A percentile compares a stretch with the other conserved stretches of the same genome.
These are phyloP conservation scores for Trichophyton rubrum DNA, from an alignment of 2,329 filamentous ascomycete species.

Conservation along the genomic window DNA sequence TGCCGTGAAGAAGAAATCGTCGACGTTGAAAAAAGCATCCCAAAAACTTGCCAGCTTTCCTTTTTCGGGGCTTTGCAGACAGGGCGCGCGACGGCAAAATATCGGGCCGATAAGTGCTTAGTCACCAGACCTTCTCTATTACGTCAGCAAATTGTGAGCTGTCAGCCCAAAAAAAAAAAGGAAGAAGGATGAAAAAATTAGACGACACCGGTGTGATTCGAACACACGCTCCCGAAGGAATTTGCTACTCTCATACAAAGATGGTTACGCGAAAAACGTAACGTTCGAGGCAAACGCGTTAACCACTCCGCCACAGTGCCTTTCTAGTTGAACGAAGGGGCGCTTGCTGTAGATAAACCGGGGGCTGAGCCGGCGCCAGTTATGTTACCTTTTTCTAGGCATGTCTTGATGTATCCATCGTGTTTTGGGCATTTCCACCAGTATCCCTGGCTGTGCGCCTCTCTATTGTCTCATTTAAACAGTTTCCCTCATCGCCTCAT, in stretches of 20 bases:
- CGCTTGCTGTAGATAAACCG: not conserved
- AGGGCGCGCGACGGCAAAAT: not conserved
- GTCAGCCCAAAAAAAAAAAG: not conserved
- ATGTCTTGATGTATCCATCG: no score
- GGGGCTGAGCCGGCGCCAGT: no score
- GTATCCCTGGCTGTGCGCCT: no score
- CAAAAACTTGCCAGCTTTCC: conserved; percentile 1
- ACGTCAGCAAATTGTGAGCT: no score
- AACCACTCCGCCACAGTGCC: conserved; percentile 5
- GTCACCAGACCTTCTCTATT: no score
- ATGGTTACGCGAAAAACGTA: not conserved
- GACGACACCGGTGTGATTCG: conserved; percentile 3
- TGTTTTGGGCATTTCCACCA: no score
- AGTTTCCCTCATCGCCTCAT: no score
- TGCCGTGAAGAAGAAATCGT: not conserved
- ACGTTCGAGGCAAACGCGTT: conserved; percentile 1
- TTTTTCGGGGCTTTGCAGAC: not conserved
- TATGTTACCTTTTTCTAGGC: no score
- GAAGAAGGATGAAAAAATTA: not conserved
- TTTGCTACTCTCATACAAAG: not conserved
- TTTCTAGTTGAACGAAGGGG: not conserved
- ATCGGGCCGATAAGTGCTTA: not conserved
- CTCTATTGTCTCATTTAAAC: no score
- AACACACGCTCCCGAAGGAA: conserved; percentile 2
- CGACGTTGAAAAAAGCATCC: not conserved